A percentile compares a stretch with the other conserved stretches of the same genome.
Conservation (phyloP, 2,329 filamentous ascomycete species). For the Drechslera avenae region DNA sequence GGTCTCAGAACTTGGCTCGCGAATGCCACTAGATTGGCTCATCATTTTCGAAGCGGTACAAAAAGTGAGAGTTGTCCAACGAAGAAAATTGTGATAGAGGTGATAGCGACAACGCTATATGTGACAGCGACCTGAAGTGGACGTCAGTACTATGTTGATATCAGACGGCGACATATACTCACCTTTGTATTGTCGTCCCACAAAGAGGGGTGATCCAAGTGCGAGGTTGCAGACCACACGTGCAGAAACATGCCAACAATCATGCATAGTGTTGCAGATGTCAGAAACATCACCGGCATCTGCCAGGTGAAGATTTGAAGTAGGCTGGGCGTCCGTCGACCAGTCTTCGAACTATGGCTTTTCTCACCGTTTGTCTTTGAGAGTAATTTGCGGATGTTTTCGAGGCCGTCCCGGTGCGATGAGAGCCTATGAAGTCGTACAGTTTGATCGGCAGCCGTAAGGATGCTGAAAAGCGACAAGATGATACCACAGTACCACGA, state of each 20-base stretch:
- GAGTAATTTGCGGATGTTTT: constrained; percentile 46
- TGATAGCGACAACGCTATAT: constrained; percentile 19
- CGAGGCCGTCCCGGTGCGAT: constrained; percentile 47
- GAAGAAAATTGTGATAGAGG: constrained; percentile 26
- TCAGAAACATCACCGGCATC: constrained; percentile 47
- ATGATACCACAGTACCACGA: constrained; percentile 54
- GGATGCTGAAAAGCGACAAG: constrained; percentile 58
- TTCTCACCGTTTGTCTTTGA: constrained; percentile 30
- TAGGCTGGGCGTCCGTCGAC: constrained; percentile 29
- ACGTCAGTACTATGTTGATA: too few relatives aligned
- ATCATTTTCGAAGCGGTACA: constrained; percentile 5
- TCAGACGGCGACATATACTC: background rate
- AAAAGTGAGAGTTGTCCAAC: constrained; percentile 27
- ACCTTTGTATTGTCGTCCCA: constrained; percentile 44
- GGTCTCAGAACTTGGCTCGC: background rate
- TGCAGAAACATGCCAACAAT: constrained; percentile 48
- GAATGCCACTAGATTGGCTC: background rate
- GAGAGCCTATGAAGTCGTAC: constrained; percentile 52
- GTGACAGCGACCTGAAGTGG: constrained; percentile 24
- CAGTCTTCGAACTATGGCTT: constrained; percentile 23
- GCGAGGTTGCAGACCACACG: constrained; percentile 44
- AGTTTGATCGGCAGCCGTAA: constrained; percentile 52
- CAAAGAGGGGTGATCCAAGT: constrained; percentile 26
- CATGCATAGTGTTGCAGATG: constrained; percentile 45
- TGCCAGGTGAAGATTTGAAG: constrained; percentile 47